phyloP scores from a whole-genome alignment of 306 rosid species.

The Phaseolus lunatus region DNA sequence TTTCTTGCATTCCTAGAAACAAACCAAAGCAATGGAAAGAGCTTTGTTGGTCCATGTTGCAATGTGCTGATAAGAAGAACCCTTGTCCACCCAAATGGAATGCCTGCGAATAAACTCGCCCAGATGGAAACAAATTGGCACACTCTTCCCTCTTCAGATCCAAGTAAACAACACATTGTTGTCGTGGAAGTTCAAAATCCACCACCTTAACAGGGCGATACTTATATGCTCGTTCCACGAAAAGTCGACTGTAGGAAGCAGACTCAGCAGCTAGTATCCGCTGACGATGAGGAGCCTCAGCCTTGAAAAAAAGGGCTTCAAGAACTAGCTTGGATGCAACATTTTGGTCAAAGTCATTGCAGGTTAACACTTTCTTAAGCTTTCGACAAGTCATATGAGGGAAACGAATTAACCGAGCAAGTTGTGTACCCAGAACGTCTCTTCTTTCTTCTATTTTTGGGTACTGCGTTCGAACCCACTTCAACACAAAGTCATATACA shows the following conservation, averaged over 20 bases:
- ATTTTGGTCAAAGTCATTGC: constrained; percentile 86
- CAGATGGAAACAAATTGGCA: constrained; percentile 75
- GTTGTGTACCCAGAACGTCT: constrained; percentile 70
- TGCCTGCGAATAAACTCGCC: constrained; percentile 94
- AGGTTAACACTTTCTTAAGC: constrained; percentile 83
- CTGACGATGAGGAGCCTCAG: constrained; percentile 94
- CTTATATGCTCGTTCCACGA: constrained; percentile 87
- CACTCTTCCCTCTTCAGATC: constrained; percentile 96
- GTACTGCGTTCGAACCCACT: constrained; percentile 76
- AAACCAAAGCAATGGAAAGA: constrained; percentile 94
- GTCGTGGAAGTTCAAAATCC: constrained; percentile 91
- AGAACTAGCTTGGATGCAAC: constrained; percentile 79
- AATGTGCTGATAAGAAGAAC: constrained; percentile 92
- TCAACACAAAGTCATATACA: constrained; percentile 89
- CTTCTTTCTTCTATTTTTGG: constrained; percentile 81
- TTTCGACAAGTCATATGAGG: constrained; percentile 91
- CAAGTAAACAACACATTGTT: constrained; percentile 94
- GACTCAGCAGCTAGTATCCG: constrained; percentile 74
- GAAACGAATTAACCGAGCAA: constrained; percentile 80
- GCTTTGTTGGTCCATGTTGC: constrained; percentile 99
- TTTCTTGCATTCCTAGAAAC: constrained; percentile 96
- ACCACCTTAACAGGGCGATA: constrained; percentile 95
- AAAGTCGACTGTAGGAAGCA: constrained; percentile 59
- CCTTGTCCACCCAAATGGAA: constrained; percentile 98
- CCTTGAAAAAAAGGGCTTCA: constrained; percentile 94